phyloP scores from a whole-genome alignment of 345 rosid genomes.

The Eucalyptus sideroxylon region DNA sequence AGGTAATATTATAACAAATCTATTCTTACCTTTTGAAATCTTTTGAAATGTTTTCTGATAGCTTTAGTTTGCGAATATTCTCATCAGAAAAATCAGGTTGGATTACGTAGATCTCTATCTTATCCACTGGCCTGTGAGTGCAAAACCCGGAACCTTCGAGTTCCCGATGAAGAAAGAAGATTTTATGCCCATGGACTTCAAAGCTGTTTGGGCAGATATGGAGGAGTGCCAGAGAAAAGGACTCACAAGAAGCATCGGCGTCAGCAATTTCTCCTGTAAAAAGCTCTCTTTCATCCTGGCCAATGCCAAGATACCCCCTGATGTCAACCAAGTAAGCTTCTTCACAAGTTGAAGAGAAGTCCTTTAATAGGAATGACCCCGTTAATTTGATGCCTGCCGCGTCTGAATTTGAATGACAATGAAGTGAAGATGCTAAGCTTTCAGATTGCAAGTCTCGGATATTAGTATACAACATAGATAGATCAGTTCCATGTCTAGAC shows the following conservation, averaged over 20 bases:
- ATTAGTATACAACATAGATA: background rate
- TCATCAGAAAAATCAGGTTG: constrained; percentile 46
- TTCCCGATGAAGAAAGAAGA: constrained; percentile 65
- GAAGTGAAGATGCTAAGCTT: background rate
- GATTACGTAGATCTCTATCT: constrained; percentile 65
- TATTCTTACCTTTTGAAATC: background rate
- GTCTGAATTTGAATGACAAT: background rate
- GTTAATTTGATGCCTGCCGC: background rate
- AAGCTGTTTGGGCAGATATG: constrained; percentile 68
- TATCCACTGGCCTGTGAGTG: constrained; percentile 85
- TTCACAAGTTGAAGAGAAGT: background rate
- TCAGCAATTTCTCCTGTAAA: constrained; percentile 73
- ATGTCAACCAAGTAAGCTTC: constrained; percentile 55
- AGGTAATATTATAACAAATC: background rate
- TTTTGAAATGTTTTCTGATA: background rate
- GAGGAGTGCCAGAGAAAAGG: constrained; percentile 61
- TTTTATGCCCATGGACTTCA: constrained; percentile 49
- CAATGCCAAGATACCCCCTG: constrained; percentile 59
- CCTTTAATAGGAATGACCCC: background rate
- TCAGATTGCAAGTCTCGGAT: background rate
- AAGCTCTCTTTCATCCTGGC: constrained; percentile 49
- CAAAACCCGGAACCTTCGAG: constrained; percentile 43
- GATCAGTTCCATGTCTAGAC: background rate
- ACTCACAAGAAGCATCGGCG: constrained; percentile 64
- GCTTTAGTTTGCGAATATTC: background rate